Evolutionary conservation across 352 stramenopile species (phyloP).

Genomic region (Phytophthora quininea): DNA sequence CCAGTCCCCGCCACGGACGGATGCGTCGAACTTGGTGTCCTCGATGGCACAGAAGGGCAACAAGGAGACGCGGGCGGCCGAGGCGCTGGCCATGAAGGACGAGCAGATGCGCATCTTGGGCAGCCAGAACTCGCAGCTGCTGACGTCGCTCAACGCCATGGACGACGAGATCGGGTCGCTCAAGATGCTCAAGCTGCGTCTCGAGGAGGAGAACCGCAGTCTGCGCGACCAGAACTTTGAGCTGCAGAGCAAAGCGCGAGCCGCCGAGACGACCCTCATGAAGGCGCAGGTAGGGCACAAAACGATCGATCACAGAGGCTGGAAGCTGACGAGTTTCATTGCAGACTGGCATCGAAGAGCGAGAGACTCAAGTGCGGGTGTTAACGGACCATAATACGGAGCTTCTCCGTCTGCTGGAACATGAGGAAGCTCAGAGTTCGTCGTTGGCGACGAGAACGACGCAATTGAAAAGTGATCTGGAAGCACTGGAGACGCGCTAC

Average conservation of each 20-base stretch:
- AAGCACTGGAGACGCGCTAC: constrained; percentile 90
- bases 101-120: constrained; percentile 95
- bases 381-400: constrained; percentile 97
- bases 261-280: constrained; percentile 84
- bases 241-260: constrained; percentile 87
- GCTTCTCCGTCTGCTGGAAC: constrained; percentile 93
- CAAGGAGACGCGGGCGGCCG: constrained; percentile 88
- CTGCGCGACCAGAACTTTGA: constrained; percentile 94
- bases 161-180: constrained; percentile 76
- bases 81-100: constrained; percentile 96
- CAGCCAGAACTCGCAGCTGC: constrained; percentile 90
- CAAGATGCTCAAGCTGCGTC: constrained; percentile 62
- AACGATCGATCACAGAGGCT: background rate
- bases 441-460: constrained; percentile 65
- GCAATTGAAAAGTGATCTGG: constrained; percentile 73
- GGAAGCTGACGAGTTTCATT: constrained; percentile 7
- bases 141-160: constrained; percentile 88
- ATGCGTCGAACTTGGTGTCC: constrained; percentile 43
- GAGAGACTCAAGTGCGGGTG: constrained; percentile 93
- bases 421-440: constrained; percentile 91
- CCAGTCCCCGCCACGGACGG: constrained; percentile 22
- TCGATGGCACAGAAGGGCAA: constrained; percentile 70
- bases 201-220: constrained; percentile 92
- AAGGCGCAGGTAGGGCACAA: constrained; percentile 61
- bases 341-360: constrained; percentile 80